Evolutionary conservation across 495 filamentous ascomycete genomes (phyloP).

Genomic region (Hypoxylon intermedium): DNA sequence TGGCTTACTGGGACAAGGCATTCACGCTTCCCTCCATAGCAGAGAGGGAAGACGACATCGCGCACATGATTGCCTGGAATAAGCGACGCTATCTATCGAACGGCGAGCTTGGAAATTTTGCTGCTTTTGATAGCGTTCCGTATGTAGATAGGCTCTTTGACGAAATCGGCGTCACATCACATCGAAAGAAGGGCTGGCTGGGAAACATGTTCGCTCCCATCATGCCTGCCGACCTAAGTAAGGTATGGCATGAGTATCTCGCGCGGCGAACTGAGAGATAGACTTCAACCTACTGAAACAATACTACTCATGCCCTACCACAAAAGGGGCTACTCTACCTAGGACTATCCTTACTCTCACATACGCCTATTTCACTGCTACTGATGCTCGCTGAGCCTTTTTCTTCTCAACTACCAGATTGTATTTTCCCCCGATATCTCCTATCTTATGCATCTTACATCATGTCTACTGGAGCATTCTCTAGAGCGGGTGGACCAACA

Average conservation of each 20-base stretch:
- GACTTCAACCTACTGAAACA: neutral
- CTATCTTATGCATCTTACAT: too few species aligned
- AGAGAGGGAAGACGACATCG: conserved; percentile 44
- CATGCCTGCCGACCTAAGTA: conserved; percentile 14
- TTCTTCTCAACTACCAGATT: too few species aligned
- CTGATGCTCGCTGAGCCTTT: too few species aligned
- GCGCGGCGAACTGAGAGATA: conserved; percentile 2
- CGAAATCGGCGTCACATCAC: conserved; percentile 7
- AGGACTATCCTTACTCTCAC: too few species aligned
- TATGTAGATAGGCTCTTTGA: conserved; percentile 22
- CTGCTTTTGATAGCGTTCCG: conserved; percentile 45
- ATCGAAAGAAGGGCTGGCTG: conserved; percentile 21
- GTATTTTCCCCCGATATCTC: too few species aligned
- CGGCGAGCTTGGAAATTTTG: conserved; percentile 47
- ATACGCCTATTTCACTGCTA: too few species aligned
- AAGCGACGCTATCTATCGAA: conserved; percentile 47
- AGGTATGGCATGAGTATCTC: conserved; percentile 22
- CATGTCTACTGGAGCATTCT: too few species aligned
- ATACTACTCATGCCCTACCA: neutral
- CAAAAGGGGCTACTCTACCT: too few species aligned
- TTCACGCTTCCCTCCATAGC: conserved; percentile 40
- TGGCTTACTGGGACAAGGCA: conserved; percentile 49
- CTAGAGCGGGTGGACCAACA: too few species aligned
- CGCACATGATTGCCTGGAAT: conserved; percentile 45
- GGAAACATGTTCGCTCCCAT: conserved; percentile 24